A percentile compares a stretch with the other conserved stretches of the same genome.
Evolutionary conservation across 306 rosid genomes (phyloP).

Genomic region (Trifolium fragiferum): DNA sequence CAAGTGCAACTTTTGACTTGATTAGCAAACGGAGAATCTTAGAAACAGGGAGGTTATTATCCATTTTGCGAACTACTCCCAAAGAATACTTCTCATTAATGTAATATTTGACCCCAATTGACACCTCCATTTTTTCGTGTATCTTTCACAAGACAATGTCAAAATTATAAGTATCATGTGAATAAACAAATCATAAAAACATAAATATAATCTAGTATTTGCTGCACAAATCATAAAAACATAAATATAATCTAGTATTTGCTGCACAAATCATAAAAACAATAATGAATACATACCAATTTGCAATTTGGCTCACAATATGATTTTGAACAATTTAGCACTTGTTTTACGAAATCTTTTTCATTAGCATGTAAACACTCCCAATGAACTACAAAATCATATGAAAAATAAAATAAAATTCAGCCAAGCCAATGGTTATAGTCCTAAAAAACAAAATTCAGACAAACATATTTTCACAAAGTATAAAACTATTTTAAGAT

Average conservation of each 20-base stretch:
- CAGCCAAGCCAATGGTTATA: background rate
- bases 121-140: constrained; percentile 36
- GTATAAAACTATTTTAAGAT: no score
- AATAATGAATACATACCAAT: background rate
- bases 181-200: no score
- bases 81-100: constrained; percentile 37
- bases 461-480: no score
- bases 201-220: no score
- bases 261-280: no score
- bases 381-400: background rate
- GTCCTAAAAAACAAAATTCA: no score
- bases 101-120: constrained; percentile 32
- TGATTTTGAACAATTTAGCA: no score
- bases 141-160: constrained; percentile 27
- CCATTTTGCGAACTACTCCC: constrained; percentile 39
- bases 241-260: no score
- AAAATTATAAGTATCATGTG: background rate
- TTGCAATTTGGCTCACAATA: background rate
- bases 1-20: constrained; percentile 37
- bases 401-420: no score
- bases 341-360: background rate
- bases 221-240: background rate
- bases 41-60: background rate
- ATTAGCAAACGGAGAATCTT: no score
- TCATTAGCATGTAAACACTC: background rate